Percentiles rank a stretch among this genome's conserved stretches.
These are phyloP conservation scores for Moesziomyces globuligerus DNA, from an alignment of 1,284 basidiomycete genomes.

Conservation along the genomic window DNA sequence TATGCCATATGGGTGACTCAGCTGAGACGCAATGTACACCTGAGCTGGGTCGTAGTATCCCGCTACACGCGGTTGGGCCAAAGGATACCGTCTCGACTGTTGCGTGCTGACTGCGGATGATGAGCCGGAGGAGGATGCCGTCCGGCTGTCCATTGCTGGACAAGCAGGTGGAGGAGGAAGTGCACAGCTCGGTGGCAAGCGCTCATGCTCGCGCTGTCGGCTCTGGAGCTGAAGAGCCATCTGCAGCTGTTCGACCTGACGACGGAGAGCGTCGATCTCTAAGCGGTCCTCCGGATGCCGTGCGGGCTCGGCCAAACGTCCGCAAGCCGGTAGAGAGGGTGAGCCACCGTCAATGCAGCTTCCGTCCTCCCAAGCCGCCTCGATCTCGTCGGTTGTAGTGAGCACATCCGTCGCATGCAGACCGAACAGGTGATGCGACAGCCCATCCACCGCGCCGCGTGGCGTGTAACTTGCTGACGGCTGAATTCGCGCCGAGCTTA, in stretches of 20 bases:
- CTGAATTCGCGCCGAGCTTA: too few species aligned
- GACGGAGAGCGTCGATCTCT: slow-evolving; percentile 31
- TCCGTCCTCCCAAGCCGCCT: slow-evolving; percentile 33
- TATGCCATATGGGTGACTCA: not conserved
- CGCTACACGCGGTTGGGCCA: not conserved
- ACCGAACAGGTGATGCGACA: not conserved
- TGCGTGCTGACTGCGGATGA: too few species aligned
- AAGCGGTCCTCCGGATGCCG: slow-evolving; percentile 9
- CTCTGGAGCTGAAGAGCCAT: slow-evolving; percentile 32
- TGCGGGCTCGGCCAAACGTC: not conserved
- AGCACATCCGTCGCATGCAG: not conserved
- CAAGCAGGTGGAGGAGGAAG: too few species aligned
- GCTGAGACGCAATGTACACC: not conserved
- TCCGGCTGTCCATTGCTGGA: too few species aligned
- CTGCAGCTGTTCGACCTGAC: slow-evolving; percentile 46
- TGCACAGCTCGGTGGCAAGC: not conserved
- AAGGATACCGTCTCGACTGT: too few species aligned
- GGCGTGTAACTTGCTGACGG: too few species aligned
- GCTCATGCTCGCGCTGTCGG: slow-evolving; percentile 16
- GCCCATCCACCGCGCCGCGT: too few species aligned
- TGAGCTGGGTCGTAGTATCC: not conserved
- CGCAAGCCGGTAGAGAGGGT: slow-evolving; percentile 2
- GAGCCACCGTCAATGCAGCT: slow-evolving; percentile 19
- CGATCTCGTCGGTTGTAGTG: not conserved
- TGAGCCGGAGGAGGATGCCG: too few species aligned